Evolutionary conservation across 306 rosid genomes (phyloP).

Genomic region (Purshia tridentata): DNA sequence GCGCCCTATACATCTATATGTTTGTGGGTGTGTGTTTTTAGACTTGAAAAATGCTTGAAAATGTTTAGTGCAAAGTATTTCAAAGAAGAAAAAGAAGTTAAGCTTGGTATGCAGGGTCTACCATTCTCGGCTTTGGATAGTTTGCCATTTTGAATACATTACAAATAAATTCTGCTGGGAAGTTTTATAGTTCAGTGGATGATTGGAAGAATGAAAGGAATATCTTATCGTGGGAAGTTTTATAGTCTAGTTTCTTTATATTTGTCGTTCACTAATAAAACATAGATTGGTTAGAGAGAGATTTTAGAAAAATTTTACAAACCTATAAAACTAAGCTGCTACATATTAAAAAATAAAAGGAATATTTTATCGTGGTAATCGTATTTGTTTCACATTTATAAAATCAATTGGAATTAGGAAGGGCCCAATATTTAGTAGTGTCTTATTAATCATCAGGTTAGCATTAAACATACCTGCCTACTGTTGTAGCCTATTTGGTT

Average conservation of each 20-base stretch:
- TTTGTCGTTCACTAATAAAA: neutral
- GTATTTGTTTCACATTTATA: neutral
- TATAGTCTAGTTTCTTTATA: neutral
- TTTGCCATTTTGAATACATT: neutral
- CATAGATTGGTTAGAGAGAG: neutral
- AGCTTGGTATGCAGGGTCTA: constrained; percentile 3
- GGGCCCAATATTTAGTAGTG: neutral
- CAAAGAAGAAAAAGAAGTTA: neutral
- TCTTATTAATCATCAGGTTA: neutral
- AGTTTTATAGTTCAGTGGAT: neutral
- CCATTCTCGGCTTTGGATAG: neutral
- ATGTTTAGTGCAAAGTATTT: neutral
- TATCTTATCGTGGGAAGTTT: neutral
- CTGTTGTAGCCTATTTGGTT: neutral
- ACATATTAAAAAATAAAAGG: neutral
- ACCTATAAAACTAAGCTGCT: neutral
- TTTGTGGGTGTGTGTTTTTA: too few species aligned
- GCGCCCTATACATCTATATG: too few species aligned
- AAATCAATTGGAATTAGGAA: neutral
- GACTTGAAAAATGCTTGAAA: neutral
- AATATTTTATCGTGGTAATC: neutral
- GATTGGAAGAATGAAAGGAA: too few species aligned
- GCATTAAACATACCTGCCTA: neutral
- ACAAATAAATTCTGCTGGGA: neutral
- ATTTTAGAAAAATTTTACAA: neutral